phyloP scores from a whole-genome alignment of 106 monocot genomes.

The Posidonia australis region DNA sequence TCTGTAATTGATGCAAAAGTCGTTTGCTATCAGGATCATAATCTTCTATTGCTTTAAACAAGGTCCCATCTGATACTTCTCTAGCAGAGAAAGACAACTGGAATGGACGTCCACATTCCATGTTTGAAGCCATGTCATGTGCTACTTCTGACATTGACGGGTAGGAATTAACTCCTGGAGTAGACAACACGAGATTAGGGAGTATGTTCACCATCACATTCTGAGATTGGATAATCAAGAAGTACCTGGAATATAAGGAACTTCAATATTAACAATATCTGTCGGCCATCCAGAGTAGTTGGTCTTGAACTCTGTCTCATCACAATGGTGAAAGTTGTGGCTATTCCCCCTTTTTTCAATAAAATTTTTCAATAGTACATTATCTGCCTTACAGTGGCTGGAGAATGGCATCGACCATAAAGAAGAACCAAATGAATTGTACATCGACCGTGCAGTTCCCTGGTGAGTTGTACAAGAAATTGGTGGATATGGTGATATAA shows the following conservation, averaged over 20 bases:
- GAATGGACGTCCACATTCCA: conserved; percentile 65
- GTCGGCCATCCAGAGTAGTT: conserved; percentile 90
- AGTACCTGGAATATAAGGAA: conserved; percentile 75
- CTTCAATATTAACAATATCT: conserved; percentile 73
- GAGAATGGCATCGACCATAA: conserved; percentile 91
- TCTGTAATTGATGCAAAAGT: conserved; percentile 60
- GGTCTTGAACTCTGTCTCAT: conserved; percentile 53
- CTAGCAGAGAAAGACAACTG: conserved; percentile 79
- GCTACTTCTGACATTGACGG: conserved; percentile 52
- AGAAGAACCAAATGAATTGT: conserved; percentile 83
- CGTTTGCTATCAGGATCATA: conserved; percentile 74
- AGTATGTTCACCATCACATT: background rate
- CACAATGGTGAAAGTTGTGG: conserved; percentile 38
- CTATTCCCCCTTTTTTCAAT: conserved; percentile 51
- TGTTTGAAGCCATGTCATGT: conserved; percentile 31
- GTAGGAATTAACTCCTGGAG: conserved; percentile 52
- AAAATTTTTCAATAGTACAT: conserved; percentile 73
- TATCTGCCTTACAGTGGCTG: conserved; percentile 75
- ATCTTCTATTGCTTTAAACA: conserved; percentile 91
- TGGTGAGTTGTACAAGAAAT: conserved; percentile 26
- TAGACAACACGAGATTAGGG: background rate
- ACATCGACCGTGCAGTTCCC: conserved; percentile 90
- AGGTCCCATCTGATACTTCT: conserved; percentile 87
- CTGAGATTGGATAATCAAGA: background rate
- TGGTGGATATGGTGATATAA: too few relatives aligned